Evolutionary conservation across 768 basidiomycete genomes (phyloP).

Genomic region (Russula sp.): DNA sequence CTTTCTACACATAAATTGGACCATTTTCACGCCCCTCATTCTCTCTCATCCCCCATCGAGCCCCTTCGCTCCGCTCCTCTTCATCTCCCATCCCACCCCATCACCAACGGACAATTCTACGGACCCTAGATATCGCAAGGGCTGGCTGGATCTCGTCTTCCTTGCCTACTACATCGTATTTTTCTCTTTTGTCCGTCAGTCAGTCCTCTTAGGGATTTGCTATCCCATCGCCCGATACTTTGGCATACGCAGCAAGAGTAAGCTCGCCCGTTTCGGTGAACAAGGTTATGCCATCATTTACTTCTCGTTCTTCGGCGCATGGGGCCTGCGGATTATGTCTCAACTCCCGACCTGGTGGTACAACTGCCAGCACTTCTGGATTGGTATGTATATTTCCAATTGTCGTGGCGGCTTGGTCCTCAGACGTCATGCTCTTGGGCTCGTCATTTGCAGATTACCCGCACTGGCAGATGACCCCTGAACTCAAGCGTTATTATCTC

Average conservation of each 20-base stretch:
- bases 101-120: constrained; percentile 36
- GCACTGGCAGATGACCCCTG: constrained; percentile 77
- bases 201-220: constrained; percentile 55
- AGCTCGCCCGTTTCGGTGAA: constrained; percentile 83
- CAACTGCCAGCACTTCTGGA: constrained; percentile 77
- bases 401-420: not conserved
- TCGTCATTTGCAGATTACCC: constrained; percentile 62
- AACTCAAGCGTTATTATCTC: constrained; percentile 89
- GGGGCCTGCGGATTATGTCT: constrained; percentile 79
- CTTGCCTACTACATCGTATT: constrained; percentile 77
- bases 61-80: constrained; percentile 65
- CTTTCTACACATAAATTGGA: constrained; percentile 60
- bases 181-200: constrained; percentile 83
- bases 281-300: constrained; percentile 86
- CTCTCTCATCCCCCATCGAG: constrained; percentile 45
- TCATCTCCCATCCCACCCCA: constrained; percentile 59
- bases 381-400: constrained; percentile 37
- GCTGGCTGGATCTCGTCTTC: constrained; percentile 70
- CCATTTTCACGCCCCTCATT: constrained; percentile 42
- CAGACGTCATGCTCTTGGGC: not conserved
- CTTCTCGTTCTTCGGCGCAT: constrained; percentile 57
- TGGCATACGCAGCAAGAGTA: constrained; percentile 57
- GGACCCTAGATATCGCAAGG: constrained; percentile 63
- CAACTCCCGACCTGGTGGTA: constrained; percentile 83
- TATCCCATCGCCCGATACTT: constrained; percentile 61